Evolutionary conservation across 2,329 filamentous ascomycete species (phyloP), one percentile per base, ranked within the genome.

Genomic region (Fusarium neocosmosporiellum): DNA sequence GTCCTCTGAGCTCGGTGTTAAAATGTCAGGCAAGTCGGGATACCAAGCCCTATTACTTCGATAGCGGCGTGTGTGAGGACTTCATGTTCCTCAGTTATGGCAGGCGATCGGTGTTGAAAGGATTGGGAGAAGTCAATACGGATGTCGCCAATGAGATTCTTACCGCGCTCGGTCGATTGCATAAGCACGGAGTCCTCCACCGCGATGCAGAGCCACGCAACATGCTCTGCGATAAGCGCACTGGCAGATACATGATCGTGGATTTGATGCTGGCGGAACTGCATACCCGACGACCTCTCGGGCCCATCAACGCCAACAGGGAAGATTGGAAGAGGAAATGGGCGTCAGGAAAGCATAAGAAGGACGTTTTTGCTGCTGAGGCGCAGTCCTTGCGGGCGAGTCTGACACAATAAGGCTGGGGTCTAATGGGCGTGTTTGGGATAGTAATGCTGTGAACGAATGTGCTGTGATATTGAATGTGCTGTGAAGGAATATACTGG

Each of bases 171-270:
- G n/a, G 37, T 41, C 37, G 37, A 41, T 20, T 41, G 4, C 3
- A 41, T 41, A 3, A 20, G 10, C 37, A 41, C 7, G n/a, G 37
- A 20, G 37, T 41, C 37, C 37, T 41, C 10, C 37, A 41, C 37
- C 5, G 5, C 10, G 37, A 41, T 41, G 37, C 37, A 7, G 74
- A 80, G 59, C 69, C 71, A 39, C 76, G 77, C 8, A 82, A 83
- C 62, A 70, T 83, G 7, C 27, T 82, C 3, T 82, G 78, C 48
- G 65, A 81, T 31, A 13, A 37, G 5, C 2, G 4, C 13, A 43
- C 39, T 22, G 13, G 2, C 3, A 43, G 39, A 43, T 43, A 5
- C 4, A 43, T 43, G 20, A 43, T 43, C 4, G 20, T 43, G 20
- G 39, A 43, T 22, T 43, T 43, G 13, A 43, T 43, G 20, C 39